Conservation (phyloP, 805 yeast genomes). For the Brettanomyces naardenensis region DNA sequence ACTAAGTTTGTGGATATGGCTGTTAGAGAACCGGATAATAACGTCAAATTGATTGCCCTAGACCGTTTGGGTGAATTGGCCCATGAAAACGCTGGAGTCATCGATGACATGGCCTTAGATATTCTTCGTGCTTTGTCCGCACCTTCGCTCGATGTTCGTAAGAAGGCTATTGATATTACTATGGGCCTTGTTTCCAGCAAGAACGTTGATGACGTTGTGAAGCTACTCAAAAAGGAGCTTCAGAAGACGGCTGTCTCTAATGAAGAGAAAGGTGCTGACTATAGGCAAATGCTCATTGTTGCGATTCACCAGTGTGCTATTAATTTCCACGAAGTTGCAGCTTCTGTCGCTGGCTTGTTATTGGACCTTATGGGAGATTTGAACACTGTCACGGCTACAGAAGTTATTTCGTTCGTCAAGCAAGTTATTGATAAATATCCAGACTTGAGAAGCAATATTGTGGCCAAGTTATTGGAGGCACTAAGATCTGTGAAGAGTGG, state of each 20-base stretch:
- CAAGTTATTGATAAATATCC: conserved; percentile 93
- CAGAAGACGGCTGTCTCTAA: conserved; percentile 60
- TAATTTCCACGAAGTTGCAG: conserved; percentile 83
- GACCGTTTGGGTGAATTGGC: conserved; percentile 78
- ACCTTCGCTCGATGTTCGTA: conserved; percentile 86
- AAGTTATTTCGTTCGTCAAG: conserved; percentile 84
- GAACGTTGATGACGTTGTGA: conserved; percentile 90
- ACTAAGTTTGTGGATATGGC: conserved; percentile 82
- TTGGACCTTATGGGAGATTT: conserved; percentile 82
- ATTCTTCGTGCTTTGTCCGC: conserved; percentile 78
- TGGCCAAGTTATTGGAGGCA: conserved; percentile 53
- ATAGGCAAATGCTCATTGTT: conserved; percentile 80
- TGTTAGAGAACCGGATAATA: conserved; percentile 88
- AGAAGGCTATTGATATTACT: conserved; percentile 80
- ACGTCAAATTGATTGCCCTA: conserved; percentile 85
- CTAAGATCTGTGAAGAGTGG: conserved; percentile 72
- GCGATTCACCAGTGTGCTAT: conserved; percentile 88
- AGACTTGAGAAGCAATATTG: conserved; percentile 56
- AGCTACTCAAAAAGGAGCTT: conserved; percentile 85
- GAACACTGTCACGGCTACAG: conserved; percentile 78
- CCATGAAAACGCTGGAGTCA: conserved; percentile 65
- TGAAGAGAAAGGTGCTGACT: conserved; percentile 78
- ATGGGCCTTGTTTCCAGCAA: conserved; percentile 72
- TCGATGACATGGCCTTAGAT: conserved; percentile 80
- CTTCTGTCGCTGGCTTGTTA: conserved; percentile 79